Evolutionary conservation across 2,329 filamentous ascomycete species (phyloP), one percentile per base, ranked within the genome.

Genomic region (Aspergillus niger): DNA sequence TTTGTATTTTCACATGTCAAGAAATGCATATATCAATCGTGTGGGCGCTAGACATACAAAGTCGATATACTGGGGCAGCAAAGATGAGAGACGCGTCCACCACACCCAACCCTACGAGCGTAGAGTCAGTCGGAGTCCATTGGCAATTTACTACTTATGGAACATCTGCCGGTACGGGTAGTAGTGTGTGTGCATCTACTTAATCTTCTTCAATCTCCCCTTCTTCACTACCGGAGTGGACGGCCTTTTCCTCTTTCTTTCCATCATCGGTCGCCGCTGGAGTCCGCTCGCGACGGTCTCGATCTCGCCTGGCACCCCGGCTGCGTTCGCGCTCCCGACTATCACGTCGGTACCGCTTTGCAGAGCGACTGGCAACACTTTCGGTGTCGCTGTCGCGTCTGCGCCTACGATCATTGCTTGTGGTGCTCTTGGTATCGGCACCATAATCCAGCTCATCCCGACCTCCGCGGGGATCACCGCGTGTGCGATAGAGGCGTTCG

Each of bases 371-470:
- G 26, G 79, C 78, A 49, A 80, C 77, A 65, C 82, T 84, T 60
- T 89, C 89, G 58, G 87, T 86, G 69, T 92, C 92, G 65, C 91
- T 91, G 62, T 92, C 91, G 63, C 89, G 88, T 66, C 91, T 87
- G 62, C 92, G 87, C 63, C 93, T 87, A 72, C 92, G 87, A 70
- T 90, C 84, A 65, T 78, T 85, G 74, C 78, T 90, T 79, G 82
- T 80, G 80, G 77, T 79, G 83, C 80, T 82, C 7, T 75, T 73
- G 22, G 78, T 77, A 85, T 84, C 81, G 75, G 94, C 92, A 63
- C 94, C 92, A 74, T 97, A 97, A 71, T 96, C 93, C 61, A 98
- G 85, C 74, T 96, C 92, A 70, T 96, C 92, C 63, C 92, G 88
- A 68, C 89, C 88, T 68, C 90, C 89, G 68, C 89, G 86, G 47